A percentile compares a stretch with the other conserved stretches of the same genome.
These are phyloP conservation scores for Torulaspora gathmanii DNA, from an alignment of 805 yeast species.

Conservation along the genomic window DNA sequence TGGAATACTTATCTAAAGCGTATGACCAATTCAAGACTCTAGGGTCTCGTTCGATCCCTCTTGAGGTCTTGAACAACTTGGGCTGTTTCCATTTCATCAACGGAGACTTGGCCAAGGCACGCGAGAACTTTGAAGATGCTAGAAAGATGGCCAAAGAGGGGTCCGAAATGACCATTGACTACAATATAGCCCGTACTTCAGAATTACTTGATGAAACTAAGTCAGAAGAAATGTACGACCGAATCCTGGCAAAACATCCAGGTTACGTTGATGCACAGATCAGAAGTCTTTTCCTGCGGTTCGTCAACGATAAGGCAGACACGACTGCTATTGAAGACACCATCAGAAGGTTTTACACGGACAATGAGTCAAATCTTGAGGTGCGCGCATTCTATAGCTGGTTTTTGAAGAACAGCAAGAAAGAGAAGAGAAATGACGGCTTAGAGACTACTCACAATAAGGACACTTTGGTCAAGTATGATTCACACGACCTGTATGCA, in stretches of 20 bases:
- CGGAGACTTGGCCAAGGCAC: constrained; percentile 55
- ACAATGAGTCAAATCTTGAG: constrained; percentile 62
- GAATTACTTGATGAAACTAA: constrained; percentile 42
- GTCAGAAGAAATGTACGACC: constrained; percentile 43
- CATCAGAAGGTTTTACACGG: constrained; percentile 49
- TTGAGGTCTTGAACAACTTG: constrained; percentile 70
- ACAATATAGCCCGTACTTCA: constrained; percentile 71
- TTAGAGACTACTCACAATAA: constrained; percentile 76
- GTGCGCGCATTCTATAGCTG: constrained; percentile 90
- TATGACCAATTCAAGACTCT: constrained; percentile 43
- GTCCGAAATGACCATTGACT: constrained; percentile 47
- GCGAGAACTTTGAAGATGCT: constrained; percentile 50
- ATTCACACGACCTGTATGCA: constrained; percentile 87
- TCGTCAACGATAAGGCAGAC: constrained; percentile 44
- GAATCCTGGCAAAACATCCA: constrained; percentile 58
- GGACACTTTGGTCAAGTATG: constrained; percentile 73
- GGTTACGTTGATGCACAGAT: constrained; percentile 69
- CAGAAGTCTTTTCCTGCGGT: constrained; percentile 60
- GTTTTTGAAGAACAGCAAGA: constrained; percentile 58
- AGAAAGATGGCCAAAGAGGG: constrained; percentile 23
- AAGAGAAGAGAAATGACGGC: constrained; percentile 43
- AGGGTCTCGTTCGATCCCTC: constrained; percentile 40
- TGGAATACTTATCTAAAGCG: constrained; percentile 58
- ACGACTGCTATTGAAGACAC: constrained; percentile 43
- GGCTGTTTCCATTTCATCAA: constrained; percentile 76